These are phyloP conservation scores for Papiliotrema terrestris DNA, from an alignment of 1,284 basidiomycete genomes.

Conservation along the genomic window DNA sequence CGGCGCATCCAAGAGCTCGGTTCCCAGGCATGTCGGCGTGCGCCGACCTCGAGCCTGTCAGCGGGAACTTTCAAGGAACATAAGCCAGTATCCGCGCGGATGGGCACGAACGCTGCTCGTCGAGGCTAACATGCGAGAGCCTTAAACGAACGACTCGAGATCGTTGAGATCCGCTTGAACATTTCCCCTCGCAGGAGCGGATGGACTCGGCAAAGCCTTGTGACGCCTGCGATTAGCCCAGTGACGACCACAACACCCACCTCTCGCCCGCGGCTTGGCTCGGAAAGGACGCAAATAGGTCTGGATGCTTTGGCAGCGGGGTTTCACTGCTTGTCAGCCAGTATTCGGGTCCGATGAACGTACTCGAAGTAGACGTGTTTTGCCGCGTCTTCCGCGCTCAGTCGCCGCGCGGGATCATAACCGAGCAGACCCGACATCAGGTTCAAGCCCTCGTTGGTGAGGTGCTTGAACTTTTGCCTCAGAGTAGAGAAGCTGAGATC, in stretches of 20 bases:
- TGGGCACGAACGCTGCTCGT: no score
- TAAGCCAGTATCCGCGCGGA: no score
- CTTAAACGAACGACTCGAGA: constrained; percentile 43
- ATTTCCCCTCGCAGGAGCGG: constrained; percentile 34
- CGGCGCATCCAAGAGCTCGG: no score
- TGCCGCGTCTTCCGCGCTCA: constrained; percentile 81
- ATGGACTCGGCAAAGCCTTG: constrained; percentile 38
- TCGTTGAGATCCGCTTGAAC: constrained; percentile 30
- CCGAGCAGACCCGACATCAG: constrained; percentile 76
- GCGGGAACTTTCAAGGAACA: no score
- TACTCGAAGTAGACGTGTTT: constrained; percentile 90
- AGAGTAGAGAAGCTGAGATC: constrained; percentile 51
- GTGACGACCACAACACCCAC: constrained; percentile 53
- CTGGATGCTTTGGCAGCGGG: constrained; percentile 94
- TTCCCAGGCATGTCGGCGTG: no score
- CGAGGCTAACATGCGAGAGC: no score
- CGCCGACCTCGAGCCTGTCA: no score
- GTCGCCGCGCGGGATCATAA: constrained; percentile 82
- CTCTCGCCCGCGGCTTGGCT: constrained; percentile 95
- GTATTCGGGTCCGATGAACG: constrained; percentile 28
- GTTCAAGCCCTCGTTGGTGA: constrained; percentile 79
- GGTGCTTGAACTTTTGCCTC: constrained; percentile 63
- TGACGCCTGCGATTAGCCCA: constrained; percentile 22
- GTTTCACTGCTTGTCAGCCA: constrained; percentile 63
- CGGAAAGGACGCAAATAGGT: constrained; percentile 93